Base-by-base conservation (phyloP, 352 stramenopile genomes). In the Phytophthora tentaculata region DNA sequence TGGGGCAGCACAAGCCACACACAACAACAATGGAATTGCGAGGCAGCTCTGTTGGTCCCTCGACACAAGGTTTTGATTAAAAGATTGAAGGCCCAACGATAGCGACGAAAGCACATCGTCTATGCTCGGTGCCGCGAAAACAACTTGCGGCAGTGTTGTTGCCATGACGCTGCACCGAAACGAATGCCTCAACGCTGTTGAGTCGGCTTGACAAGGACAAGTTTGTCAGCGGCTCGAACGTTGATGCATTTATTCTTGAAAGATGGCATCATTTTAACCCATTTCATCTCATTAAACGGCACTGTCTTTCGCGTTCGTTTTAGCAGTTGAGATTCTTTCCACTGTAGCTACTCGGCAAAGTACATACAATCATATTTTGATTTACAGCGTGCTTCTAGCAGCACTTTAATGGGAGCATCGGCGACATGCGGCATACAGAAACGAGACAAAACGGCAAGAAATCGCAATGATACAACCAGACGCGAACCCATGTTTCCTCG, bases 401-500 rank as follows among this genome's bases (percentile, higher is more conserved):
- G 0, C 50, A 70, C 39, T 37, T 66, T 4, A 55, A n/a, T 48
- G 43, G 20, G 20, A 61, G n/a, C 0, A 37, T 13, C 26, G 13
- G 50, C 62, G 62, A 71, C 50, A 67, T 67, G 43, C 57, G 45
- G 55, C 39, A 35, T 19, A 5, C 51, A 72, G 7, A 68, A 37
- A 24, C 24, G 5, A 22, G n/a, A 0, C 12, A 20, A 39, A 17
- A 65, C 44, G 49, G 26, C 57, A 60, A 26, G 23, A 26, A 51
- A 13, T 14, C 10, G 49, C 60, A 57, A 29, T 24, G 41, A 48
- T 48, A 48, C 54, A 69, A 56, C 53, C 8, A 66, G 53, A 70
- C 64, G 47, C 64, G 64, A 67, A 64, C 54, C 66, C 66, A 73
- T 66, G 19, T 61, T 53, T 12, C 43, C 55, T 56, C 32, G 9